Base-by-base conservation (phyloP, 257 asterid species). In the Ocimum tenuiflorum region DNA sequence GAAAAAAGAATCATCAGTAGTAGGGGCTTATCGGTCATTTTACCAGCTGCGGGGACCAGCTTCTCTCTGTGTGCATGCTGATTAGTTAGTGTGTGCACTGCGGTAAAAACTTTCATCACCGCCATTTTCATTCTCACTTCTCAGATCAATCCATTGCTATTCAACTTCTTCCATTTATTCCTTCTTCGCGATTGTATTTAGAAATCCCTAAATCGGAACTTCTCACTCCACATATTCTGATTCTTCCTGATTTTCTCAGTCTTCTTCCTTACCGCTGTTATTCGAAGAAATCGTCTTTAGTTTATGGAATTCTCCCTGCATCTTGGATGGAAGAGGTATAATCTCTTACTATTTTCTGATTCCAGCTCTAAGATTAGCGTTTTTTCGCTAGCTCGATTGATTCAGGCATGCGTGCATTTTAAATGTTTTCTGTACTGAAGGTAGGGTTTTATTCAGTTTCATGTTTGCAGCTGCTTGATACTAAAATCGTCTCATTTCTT, bases 371-470 rank as follows among this genome's bases (percentile, higher is more conserved):
- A 39, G 19, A 17, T 4, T 14, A 2, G 18, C 17, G 13, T 58
- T 36, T 18, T 10, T 11, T 29, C 17, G 8, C 4, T 0, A 14
- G 9, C 3, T 0, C 1, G 14, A 29, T 18, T 53, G 23, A 36
- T 10, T 33, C 8, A 8, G 52, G 11, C 43, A 33, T 49, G 63
- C 63, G 12, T n/a, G n/a, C n/a, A 4, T 31, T 49, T 42, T 19
- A 18, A 4, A 38, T 38, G 13, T 27, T 27, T 27, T 27, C 31
- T 27, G 31, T 42, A n/a, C 18, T 9, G 43, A 58, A 65, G 4
- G 14, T 73, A 73, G 73, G 65, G 73, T 53, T 67, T 60, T n/a
- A 50, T 60, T 33, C 2, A 5, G 35, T 10, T 71, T 49, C 73
- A 19, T 72, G 45, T 36, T 56, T 39, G 20, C 20, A 19, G 7